These are phyloP conservation scores for Kodamaea anthophila DNA, from an alignment of 1,139 yeast species.

Conservation along the genomic window DNA sequence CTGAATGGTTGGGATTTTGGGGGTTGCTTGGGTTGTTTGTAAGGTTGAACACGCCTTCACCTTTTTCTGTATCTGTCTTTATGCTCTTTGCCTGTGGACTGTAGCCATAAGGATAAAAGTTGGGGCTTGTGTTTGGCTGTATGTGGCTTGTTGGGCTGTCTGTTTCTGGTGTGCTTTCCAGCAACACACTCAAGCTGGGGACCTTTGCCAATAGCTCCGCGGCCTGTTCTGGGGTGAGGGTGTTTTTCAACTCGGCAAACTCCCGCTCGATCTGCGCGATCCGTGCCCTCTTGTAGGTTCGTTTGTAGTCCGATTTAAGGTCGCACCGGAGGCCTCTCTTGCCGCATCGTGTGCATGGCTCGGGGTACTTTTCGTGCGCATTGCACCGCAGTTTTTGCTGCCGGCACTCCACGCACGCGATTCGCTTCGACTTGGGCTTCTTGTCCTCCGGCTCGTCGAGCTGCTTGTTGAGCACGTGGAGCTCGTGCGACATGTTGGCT, in stretches of 20 bases:
- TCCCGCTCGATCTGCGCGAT: slow-evolving; percentile 81
- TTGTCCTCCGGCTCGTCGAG: slow-evolving; percentile 16
- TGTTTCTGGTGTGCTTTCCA: slow-evolving; percentile 3
- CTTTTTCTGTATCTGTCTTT: too few species aligned
- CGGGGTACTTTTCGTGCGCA: slow-evolving; percentile 70
- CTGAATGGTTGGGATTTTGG: too few species aligned
- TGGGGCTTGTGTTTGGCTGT: too few species aligned
- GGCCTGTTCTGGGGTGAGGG: slow-evolving; percentile 47
- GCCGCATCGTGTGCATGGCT: slow-evolving; percentile 77
- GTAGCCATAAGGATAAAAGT: too few species aligned
- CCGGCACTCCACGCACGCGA: slow-evolving; percentile 94
- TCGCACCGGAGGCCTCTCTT: slow-evolving; percentile 68
- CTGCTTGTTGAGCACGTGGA: slow-evolving; percentile 27
- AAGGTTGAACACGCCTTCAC: too few species aligned
- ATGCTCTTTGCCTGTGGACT: too few species aligned
- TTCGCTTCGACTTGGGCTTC: slow-evolving; percentile 47
- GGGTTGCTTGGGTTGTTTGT: too few species aligned
- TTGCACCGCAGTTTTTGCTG: slow-evolving; percentile 92
- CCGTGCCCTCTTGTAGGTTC: slow-evolving; percentile 84
- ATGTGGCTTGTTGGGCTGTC: slow-evolving; percentile 1
- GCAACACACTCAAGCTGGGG: slow-evolving; percentile 18
- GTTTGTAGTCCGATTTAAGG: slow-evolving; percentile 71
- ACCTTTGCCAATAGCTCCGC: slow-evolving; percentile 36
- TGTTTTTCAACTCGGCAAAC: slow-evolving; percentile 58
- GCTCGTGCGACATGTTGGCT: slow-evolving; percentile 42